These are phyloP conservation scores for Chaetomiaceae sp. DNA, from an alignment of 2,329 filamentous ascomycete genomes.

Conservation along the genomic window DNA sequence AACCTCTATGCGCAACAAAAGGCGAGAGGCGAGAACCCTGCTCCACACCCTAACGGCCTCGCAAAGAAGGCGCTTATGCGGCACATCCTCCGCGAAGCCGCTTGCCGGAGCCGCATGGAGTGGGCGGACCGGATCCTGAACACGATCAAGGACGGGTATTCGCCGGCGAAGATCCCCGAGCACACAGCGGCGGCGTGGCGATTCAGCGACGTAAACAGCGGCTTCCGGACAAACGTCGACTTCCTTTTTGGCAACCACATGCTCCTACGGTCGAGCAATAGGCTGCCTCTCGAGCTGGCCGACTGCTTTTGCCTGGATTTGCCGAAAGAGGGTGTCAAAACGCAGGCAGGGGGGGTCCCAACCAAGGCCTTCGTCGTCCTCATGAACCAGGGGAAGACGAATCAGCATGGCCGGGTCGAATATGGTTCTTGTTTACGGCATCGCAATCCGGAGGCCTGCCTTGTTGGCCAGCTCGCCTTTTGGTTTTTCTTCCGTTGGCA, in stretches of 20 bases:
- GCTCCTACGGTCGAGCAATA: not conserved
- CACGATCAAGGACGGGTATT: not conserved
- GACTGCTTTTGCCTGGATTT: too few relatives aligned
- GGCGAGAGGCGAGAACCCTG: not conserved
- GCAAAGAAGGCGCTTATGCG: not conserved
- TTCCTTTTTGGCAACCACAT: not conserved
- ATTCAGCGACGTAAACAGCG: not conserved
- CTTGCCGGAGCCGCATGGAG: not conserved
- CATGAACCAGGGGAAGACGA: not conserved
- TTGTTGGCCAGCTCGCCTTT: not conserved
- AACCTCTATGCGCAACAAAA: too few relatives aligned
- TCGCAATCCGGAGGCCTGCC: too few relatives aligned
- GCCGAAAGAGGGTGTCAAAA: too few relatives aligned
- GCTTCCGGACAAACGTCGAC: not conserved
- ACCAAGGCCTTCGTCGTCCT: not conserved
- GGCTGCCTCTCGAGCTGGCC: too few relatives aligned
- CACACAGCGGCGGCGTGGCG: not conserved
- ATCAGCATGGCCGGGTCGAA: too few relatives aligned
- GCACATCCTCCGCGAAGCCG: not conserved
- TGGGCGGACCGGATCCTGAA: not conserved
- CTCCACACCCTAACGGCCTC: conserved; percentile 1
- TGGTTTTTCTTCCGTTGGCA: not conserved
- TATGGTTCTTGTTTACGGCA: too few relatives aligned
- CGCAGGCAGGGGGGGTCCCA: not conserved
- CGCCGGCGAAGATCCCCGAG: not conserved